phyloP scores from a whole-genome alignment of 441 rosid genomes.

The Arabidopsis lyrata region DNA sequence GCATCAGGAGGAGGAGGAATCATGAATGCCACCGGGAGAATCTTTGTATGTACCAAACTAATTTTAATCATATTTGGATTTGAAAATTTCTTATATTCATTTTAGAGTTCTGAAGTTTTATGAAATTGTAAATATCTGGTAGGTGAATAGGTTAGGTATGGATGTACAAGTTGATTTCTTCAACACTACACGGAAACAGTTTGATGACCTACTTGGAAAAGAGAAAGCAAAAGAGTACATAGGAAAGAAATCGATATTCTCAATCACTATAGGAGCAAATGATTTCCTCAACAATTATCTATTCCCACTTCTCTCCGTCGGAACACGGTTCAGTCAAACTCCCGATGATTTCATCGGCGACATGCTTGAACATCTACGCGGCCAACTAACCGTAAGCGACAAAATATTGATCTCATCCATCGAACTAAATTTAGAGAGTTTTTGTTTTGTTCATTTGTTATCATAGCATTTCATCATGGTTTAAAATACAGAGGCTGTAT shows the following conservation, averaged over 20 bases:
- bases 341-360: constrained; percentile 75
- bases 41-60: constrained; percentile 56
- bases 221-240: constrained; percentile 71
- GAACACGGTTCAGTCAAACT: constrained; percentile 63
- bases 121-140: constrained; percentile 6
- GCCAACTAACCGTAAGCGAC: constrained; percentile 65
- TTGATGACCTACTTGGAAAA: constrained; percentile 67
- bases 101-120: not conserved
- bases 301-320: constrained; percentile 78
- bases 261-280: constrained; percentile 86
- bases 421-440: not conserved
- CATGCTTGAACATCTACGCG: constrained; percentile 64
- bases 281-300: constrained; percentile 91
- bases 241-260: constrained; percentile 71
- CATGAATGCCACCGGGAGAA: constrained; percentile 91
- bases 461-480: not conserved
- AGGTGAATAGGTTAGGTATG: constrained; percentile 87
- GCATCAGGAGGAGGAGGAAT: constrained; percentile 99
- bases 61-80: constrained; percentile 9
- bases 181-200: constrained; percentile 74
- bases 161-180: constrained; percentile 84
- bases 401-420: not conserved
- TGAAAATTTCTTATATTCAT: not conserved
- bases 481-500: constrained; percentile 71
- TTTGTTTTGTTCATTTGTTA: not conserved